Conservation (phyloP, 2,329 filamentous ascomycete genomes). For the Penicillium corylophilum region DNA sequence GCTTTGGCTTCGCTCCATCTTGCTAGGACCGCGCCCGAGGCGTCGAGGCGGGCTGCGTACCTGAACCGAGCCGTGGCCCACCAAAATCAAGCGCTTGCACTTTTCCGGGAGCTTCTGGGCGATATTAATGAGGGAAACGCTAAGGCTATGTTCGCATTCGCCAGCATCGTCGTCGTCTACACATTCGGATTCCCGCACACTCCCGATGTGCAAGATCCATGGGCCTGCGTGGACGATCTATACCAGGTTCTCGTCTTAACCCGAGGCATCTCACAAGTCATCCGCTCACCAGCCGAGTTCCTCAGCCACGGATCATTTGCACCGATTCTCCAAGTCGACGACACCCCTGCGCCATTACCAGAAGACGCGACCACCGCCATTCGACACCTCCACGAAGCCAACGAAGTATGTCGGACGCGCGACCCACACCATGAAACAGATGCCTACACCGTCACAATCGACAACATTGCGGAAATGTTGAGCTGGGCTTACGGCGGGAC, state of each 20-base stretch:
- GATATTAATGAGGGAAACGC: constrained; percentile 37
- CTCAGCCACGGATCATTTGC: constrained; percentile 29
- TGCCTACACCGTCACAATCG: constrained; percentile 26
- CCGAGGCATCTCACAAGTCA: constrained; percentile 36
- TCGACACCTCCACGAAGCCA: constrained; percentile 27
- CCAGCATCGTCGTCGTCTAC: constrained; percentile 38
- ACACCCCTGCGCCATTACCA: constrained; percentile 21
- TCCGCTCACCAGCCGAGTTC: constrained; percentile 24
- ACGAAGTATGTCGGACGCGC: constrained; percentile 21
- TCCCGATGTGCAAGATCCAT: constrained; percentile 27
- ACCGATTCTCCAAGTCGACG: constrained; percentile 27
- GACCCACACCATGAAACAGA: constrained; percentile 25
- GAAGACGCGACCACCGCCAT: constrained; percentile 21
- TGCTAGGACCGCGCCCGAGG: constrained; percentile 29
- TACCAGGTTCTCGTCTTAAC: constrained; percentile 34
- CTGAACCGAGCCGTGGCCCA: constrained; percentile 37
- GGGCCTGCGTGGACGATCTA: constrained; percentile 33
- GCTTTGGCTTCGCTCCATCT: constrained; percentile 37
- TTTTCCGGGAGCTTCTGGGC: constrained; percentile 35
- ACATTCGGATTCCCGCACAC: constrained; percentile 38
- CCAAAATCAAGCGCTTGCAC: constrained; percentile 34
- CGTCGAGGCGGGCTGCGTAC: constrained; percentile 26
- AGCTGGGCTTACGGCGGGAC: constrained; percentile 34
- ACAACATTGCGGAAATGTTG: constrained; percentile 28
- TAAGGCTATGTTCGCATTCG: constrained; percentile 43